Conservation (phyloP, 345 rosid genomes). For the Melaleuca quinquenervia region DNA sequence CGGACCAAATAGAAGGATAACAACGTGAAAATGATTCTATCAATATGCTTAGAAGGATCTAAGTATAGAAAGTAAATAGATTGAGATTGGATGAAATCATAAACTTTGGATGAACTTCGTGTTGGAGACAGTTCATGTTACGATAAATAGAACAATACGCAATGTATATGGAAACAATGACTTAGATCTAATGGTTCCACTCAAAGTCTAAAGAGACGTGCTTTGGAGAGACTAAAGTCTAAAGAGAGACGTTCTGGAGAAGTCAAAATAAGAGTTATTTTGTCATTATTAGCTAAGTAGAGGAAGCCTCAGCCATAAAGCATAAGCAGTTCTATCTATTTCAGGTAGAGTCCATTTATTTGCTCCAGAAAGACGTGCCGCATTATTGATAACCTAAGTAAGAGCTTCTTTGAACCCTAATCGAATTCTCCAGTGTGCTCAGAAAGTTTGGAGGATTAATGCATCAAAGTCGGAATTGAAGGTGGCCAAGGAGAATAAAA, state of each 20-base stretch:
- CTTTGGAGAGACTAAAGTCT: background rate
- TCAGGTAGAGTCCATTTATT: background rate
- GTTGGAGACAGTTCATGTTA: background rate
- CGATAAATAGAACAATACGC: background rate
- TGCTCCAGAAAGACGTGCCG: background rate
- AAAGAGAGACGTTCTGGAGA: background rate
- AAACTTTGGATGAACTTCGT: accelerated
- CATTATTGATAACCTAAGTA: too few relatives aligned
- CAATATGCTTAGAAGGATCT: background rate
- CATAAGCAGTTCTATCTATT: background rate
- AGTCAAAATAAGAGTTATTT: background rate
- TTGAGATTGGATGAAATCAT: background rate
- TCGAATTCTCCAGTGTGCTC: background rate
- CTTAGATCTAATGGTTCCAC: background rate
- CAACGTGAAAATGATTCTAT: background rate
- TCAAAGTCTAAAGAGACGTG: background rate
- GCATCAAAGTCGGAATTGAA: background rate
- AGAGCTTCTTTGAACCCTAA: background rate
- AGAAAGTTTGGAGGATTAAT: background rate
- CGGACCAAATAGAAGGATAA: background rate
- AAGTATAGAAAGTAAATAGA: background rate
- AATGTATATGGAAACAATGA: accelerated
- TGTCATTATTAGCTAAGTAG: background rate
- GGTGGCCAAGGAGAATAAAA: background rate
- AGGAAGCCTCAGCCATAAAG: accelerated